Evolutionary conservation across 73 alveolate genomes (phyloP).

Genomic region (Paramecium sexaurelia): DNA sequence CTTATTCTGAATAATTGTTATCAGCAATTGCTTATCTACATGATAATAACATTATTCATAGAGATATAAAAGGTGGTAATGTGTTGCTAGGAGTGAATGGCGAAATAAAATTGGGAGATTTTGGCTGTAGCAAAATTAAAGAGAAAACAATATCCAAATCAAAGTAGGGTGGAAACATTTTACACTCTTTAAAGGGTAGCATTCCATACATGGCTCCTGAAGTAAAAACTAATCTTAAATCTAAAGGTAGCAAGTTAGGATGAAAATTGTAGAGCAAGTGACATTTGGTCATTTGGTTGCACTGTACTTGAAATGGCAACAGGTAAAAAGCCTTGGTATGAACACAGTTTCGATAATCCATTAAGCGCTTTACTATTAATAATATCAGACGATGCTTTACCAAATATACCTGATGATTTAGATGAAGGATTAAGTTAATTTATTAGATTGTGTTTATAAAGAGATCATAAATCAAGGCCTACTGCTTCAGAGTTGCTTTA

Average conservation of each 20-base stretch:
- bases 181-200: constrained; percentile 40
- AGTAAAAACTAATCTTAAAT: neutral
- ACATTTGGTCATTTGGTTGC: constrained; percentile 75
- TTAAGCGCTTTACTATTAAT: constrained; percentile 57
- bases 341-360: constrained; percentile 53
- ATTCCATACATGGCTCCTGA: constrained; percentile 71
- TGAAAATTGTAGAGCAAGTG: constrained; percentile 34
- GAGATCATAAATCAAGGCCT: neutral
- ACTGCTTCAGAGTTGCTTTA: neutral
- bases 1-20: constrained; percentile 69
- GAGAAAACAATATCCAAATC: constrained; percentile 46
- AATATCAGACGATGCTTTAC: constrained; percentile 5
- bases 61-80: constrained; percentile 95
- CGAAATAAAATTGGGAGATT: constrained; percentile 87
- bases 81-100: constrained; percentile 86
- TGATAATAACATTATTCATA: constrained; percentile 77
- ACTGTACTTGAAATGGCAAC: constrained; percentile 66
- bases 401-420: neutral
- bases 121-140: constrained; percentile 77
- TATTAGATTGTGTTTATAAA: neutral
- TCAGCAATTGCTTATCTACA: constrained; percentile 86
- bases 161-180: constrained; percentile 11
- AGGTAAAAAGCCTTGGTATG: constrained; percentile 69
- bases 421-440: neutral
- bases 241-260: neutral